Base-by-base conservation (phyloP, 169 alveolate genomes). In the Toxoplasma gondii region DNA sequence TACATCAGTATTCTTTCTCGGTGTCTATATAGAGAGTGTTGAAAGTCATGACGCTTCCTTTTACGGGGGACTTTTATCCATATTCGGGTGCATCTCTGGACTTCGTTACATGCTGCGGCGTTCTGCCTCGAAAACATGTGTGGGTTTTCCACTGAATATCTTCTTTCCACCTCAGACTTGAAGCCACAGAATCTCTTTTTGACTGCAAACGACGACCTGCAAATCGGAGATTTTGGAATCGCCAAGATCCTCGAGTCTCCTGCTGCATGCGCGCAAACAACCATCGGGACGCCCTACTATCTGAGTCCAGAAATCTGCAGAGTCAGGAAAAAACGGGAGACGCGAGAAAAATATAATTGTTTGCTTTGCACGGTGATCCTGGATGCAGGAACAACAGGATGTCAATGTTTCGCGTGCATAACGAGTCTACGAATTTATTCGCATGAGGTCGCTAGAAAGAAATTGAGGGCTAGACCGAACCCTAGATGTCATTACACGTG, bases 211-310 rank as follows among this genome's bases (percentile, higher is more conserved):
- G 98, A 97, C 64, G 96, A 98, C 69, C 96, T 98, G 64, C 96
- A 97, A 91, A 96, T 98, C 58, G 99, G 99, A 41, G 99, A 98
- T 93, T 98, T 98, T 93, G 99, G 99, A 36, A 98, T 98, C 53
- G 97, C 99, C 86, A 98, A 98, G 96, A 97, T 98, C 49, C 97
- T 99, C 83, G 98, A 97, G 87, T 97, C 98, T 84, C 97, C 99
- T 5, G 97, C 97, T 67, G 98, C 98, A 87, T 98, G 98, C 96
- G 99, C 99, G 27, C 97, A 97, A 69, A 99, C 99, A 31, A 97
- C 98, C 94, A 98, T 98, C 88, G 99, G 99, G 67, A 99, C 99
- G 22, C 99, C 99, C 0, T 99, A 99, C 97, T 99, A 99, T 97
- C 96, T 99, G 96, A 98, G 99, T 53, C 99, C 99, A 0, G 99